Evolutionary conservation across 495 filamentous ascomycete species (phyloP).

Genomic region (Parathielavia appendiculata): DNA sequence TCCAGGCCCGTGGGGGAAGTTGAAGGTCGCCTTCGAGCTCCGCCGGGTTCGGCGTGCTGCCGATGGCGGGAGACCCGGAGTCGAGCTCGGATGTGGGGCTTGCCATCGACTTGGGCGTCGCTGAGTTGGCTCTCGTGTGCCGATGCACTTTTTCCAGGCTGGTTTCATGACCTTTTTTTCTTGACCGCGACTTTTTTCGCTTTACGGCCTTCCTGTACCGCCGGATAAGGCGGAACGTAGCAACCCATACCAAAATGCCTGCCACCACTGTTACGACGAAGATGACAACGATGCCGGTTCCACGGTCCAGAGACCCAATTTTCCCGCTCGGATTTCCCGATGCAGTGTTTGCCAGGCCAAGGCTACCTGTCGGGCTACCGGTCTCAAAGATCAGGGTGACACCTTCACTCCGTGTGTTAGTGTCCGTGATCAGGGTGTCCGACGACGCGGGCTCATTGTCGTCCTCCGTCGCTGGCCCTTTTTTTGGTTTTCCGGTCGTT

Average conservation of each 20-base stretch:
- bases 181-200: neutral
- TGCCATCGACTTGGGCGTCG: neutral
- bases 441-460: neutral
- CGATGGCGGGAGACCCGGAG: slow-evolving; percentile 13
- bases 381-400: slow-evolving; percentile 8
- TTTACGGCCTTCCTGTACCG: slow-evolving; percentile 26
- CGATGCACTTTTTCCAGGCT: neutral
- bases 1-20: slow-evolving; percentile 6
- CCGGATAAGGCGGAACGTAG: slow-evolving; percentile 22
- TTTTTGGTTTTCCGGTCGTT: neutral
- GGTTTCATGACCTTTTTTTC: neutral
- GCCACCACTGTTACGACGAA: slow-evolving; percentile 31
- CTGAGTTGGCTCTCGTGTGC: neutral
- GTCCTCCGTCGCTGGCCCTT: neutral
- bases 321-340: neutral
- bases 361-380: neutral
- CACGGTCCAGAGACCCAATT: slow-evolving; percentile 14
- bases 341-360: neutral
- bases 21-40: slow-evolving; percentile 29
- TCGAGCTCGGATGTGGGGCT: slow-evolving; percentile 18
- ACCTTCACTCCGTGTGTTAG: neutral
- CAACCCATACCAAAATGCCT: slow-evolving; percentile 24
- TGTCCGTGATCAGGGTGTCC: slow-evolving; percentile 8
- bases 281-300: slow-evolving; percentile 30
- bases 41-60: slow-evolving; percentile 25